A percentile compares a stretch with the other conserved stretches of the same genome.
Evolutionary conservation across 2,329 filamentous ascomycete species (phyloP).

Genomic region (Lomentospora prolificans): DNA sequence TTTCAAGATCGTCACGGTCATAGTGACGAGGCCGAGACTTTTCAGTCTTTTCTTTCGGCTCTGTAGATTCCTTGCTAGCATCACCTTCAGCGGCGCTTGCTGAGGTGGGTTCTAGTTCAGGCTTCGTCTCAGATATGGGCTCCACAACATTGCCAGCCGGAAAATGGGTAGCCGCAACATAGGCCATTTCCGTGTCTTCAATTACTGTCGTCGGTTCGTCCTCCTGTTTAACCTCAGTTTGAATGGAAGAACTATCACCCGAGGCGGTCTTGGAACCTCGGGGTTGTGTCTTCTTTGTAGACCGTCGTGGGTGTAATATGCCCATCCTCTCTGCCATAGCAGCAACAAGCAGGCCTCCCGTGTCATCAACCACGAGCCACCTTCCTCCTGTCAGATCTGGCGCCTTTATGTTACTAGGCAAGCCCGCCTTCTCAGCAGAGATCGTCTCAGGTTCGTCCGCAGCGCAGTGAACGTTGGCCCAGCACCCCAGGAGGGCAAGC

Average conservation of each 20-base stretch:
- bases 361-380: constrained; percentile 82
- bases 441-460: constrained; percentile 24
- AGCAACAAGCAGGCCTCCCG: constrained; percentile 70
- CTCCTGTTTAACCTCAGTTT: not conserved
- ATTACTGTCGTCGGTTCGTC: not conserved
- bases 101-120: not conserved
- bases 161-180: not conserved
- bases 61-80: constrained; percentile 13
- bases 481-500: constrained; percentile 72
- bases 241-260: not conserved
- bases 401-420: constrained; percentile 6
- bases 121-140: too few species aligned
- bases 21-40: constrained; percentile 9
- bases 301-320: constrained; percentile 48
- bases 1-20: constrained; percentile 41
- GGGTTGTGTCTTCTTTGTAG: constrained; percentile 10
- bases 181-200: not conserved
- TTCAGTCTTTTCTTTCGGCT: constrained; percentile 18
- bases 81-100: constrained; percentile 3
- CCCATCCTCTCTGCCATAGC: constrained; percentile 85
- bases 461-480: constrained; percentile 80
- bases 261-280: constrained; percentile 1
- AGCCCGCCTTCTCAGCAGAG: constrained; percentile 10
- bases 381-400: constrained; percentile 29
- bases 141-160: too few species aligned